Evolutionary conservation across 108 stramenopile species (phyloP).

Genomic region (Skeletonema grethae): DNA sequence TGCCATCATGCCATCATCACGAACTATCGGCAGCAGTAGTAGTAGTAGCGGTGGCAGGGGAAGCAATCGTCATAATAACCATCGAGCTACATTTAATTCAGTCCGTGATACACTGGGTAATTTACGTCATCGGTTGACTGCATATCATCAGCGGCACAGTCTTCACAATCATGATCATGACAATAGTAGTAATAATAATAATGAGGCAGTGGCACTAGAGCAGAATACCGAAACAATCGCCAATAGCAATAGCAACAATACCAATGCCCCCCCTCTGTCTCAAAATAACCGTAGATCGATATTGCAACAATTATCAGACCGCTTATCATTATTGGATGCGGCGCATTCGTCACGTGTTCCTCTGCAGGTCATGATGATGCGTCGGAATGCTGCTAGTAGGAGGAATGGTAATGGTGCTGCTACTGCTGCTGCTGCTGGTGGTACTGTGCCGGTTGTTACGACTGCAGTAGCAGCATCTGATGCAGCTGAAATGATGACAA

Average conservation of each 20-base stretch:
- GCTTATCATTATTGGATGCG: conserved; percentile 55
- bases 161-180: not conserved
- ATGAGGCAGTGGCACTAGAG: not conserved
- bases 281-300: conserved; percentile 6
- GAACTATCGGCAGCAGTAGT: too few relatives aligned
- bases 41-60: too few relatives aligned
- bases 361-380: conserved; percentile 43
- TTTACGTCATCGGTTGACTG: conserved; percentile 48
- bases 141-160: not conserved
- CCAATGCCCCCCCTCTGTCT: not conserved
- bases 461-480: not conserved
- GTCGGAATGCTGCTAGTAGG: not conserved
- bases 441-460: not conserved
- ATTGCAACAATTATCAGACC: conserved; percentile 47
- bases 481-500: too few relatives aligned
- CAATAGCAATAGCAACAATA: conserved; percentile 1
- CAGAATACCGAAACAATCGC: not conserved
- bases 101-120: conserved; percentile 52
- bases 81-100: conserved; percentile 63
- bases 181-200: not conserved
- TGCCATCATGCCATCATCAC: too few relatives aligned
- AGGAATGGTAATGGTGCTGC: too few relatives aligned
- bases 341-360: conserved; percentile 66
- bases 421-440: not conserved
- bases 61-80: not conserved